phyloP scores from a whole-genome alignment of 352 stramenopile species.

The Elongisporangium prolatum region DNA sequence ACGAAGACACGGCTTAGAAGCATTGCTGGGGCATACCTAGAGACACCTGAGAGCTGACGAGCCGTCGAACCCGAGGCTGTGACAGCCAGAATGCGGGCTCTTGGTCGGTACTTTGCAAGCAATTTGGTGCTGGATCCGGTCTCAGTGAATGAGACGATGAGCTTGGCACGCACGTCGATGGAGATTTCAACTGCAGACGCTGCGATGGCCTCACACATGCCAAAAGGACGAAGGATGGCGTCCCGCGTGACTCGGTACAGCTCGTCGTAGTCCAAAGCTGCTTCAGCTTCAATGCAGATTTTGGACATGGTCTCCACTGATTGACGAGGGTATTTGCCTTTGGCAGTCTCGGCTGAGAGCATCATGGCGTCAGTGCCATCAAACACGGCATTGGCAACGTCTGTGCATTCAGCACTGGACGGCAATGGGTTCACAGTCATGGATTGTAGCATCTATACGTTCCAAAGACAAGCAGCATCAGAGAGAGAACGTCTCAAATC shows the following conservation, averaged over 20 bases:
- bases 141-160: conserved; percentile 98
- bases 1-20: neutral
- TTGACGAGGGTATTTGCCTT: conserved; percentile 95
- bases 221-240: conserved; percentile 47
- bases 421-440: conserved; percentile 98
- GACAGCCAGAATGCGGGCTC: conserved; percentile 85
- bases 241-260: conserved; percentile 52
- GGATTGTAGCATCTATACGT: conserved; percentile 97
- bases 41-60: conserved; percentile 72
- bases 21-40: conserved; percentile 33
- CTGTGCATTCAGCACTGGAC: conserved; percentile 98
- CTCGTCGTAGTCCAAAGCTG: conserved; percentile 64
- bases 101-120: conserved; percentile 95
- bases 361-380: conserved; percentile 99
- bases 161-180: conserved; percentile 93
- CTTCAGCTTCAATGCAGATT: conserved; percentile 91
- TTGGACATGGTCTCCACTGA: conserved; percentile 94
- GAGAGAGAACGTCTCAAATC: neutral
- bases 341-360: conserved; percentile 98
- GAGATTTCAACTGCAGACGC: conserved; percentile 97
- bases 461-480: conserved; percentile 9
- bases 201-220: conserved; percentile 92
- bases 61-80: conserved; percentile 72
- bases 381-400: conserved; percentile 99
- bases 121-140: conserved; percentile 92